Conservation (phyloP, 2,329 filamentous ascomycete genomes). For the Juglanconis sp. region DNA sequence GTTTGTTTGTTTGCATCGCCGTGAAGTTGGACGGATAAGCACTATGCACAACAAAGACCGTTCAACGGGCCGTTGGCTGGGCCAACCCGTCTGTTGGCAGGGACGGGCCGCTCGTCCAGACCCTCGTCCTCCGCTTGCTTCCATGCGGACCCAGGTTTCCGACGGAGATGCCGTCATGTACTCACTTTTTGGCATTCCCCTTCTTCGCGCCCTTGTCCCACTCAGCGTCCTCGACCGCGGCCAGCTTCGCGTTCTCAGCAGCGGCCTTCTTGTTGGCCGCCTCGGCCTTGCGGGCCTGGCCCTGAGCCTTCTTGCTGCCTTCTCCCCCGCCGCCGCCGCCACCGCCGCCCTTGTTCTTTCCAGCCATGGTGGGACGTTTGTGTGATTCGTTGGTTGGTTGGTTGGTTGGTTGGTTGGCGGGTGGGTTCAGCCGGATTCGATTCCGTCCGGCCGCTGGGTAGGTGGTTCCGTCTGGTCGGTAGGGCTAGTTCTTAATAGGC, state of each 20-base stretch:
- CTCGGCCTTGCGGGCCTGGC: slow-evolving; percentile 90
- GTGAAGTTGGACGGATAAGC: neutral
- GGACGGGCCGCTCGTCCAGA: neutral
- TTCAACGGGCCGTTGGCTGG: neutral
- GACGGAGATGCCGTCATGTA: slow-evolving; percentile 21
- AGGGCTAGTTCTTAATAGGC: neutral
- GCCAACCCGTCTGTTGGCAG: neutral
- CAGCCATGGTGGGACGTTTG: slow-evolving; percentile 53
- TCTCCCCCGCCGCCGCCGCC: slow-evolving; percentile 60
- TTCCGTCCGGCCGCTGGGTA: neutral
- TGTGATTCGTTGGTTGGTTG: neutral
- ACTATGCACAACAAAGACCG: neutral
- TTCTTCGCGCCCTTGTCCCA: slow-evolving; percentile 86
- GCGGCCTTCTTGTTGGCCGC: slow-evolving; percentile 78
- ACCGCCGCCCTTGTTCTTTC: slow-evolving; percentile 40
- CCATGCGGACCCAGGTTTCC: too few species aligned
- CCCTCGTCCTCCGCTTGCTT: neutral
- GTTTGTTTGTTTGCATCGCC: neutral
- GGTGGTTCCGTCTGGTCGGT: neutral
- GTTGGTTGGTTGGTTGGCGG: slow-evolving; percentile 1
- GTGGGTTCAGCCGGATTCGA: neutral
- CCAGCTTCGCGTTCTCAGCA: slow-evolving; percentile 62
- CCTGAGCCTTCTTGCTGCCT: slow-evolving; percentile 83
- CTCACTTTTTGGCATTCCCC: slow-evolving; percentile 77
- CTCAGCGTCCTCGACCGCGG: slow-evolving; percentile 66